Evolutionary conservation across 352 stramenopile species (phyloP).

Genomic region (Pythium insidiosum): DNA sequence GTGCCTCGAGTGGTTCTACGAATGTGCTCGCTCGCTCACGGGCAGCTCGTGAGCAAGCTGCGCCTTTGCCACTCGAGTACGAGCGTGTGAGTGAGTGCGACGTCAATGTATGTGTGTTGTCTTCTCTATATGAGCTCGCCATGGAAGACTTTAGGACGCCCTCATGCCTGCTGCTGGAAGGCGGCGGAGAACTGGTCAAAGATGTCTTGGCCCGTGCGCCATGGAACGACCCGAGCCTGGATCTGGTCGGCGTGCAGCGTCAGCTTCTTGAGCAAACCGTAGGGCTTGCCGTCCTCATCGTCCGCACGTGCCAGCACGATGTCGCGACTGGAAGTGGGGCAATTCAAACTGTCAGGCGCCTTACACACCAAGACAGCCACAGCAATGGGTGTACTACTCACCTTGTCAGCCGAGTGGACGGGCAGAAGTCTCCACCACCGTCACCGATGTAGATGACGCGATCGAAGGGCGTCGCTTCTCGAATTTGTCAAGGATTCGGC

Average conservation of each 20-base stretch:
- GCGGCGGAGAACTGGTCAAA: slow-evolving; percentile 29
- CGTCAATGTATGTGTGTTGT: neutral
- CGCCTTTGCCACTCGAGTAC: too few relatives aligned
- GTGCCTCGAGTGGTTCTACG: slow-evolving; percentile 46
- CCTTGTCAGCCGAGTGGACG: slow-evolving; percentile 40
- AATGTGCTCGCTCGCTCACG: slow-evolving; percentile 25
- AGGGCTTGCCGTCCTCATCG: slow-evolving; percentile 35
- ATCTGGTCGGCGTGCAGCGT: slow-evolving; percentile 22
- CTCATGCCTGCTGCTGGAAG: neutral
- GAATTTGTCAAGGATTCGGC: slow-evolving; percentile 48
- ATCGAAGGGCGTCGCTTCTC: slow-evolving; percentile 17
- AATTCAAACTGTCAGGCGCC: too few relatives aligned
- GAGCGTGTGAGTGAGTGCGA: neutral
- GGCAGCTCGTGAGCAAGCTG: too few relatives aligned
- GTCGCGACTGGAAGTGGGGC: slow-evolving; percentile 28
- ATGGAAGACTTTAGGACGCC: neutral
- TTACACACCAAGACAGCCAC: too few relatives aligned
- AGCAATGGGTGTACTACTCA: too few relatives aligned
- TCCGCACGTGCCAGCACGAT: slow-evolving; percentile 53
- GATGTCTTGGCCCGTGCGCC: slow-evolving; percentile 58
- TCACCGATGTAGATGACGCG: slow-evolving; percentile 70
- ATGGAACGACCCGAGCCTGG: slow-evolving; percentile 37
- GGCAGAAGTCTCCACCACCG: slow-evolving; percentile 63
- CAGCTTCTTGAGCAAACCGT: slow-evolving; percentile 49
- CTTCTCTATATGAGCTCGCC: neutral